Evolutionary conservation across 1,284 basidiomycete genomes (phyloP), one percentile per base, ranked within the genome.

Genomic region (Mycena sp.): DNA sequence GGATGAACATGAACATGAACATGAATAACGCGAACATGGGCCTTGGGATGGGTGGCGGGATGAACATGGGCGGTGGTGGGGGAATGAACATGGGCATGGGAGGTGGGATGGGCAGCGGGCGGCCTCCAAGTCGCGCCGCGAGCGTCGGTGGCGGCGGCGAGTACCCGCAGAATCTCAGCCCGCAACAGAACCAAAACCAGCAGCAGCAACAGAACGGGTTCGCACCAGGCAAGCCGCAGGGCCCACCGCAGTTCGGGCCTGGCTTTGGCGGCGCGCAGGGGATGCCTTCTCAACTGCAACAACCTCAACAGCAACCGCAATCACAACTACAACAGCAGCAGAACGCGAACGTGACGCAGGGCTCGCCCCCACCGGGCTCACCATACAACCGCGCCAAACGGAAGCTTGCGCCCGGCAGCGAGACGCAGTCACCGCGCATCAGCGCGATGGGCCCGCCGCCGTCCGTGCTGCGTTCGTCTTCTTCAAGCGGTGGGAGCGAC

Each of bases 401-500:
- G n/a, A 44, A 48, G 21, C 58, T 61, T 4, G 45, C 63, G 44
- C 49, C 58, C n/a, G n/a, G n/a, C n/a, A n/a, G 23, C 48, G 44
- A 9, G 65, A 64, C 12, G 12, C 58, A 17, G 32, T 41, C 61
- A 19, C 56, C 43, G 40, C 65, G 65, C 21, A 63, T 61, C 19
- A 67, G 61, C 26, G 44, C 62, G 6, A 64, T 64, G 62, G 65
- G 62, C 12, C 65, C 65, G 12, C 65, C 61, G 11, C 37, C 62
- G 19, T 45, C 32, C 7, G 19, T 64, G 25, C 21, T 58, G 41
- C 61, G 61, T 44, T 53, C 62, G 5, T 37, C 58, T 7, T 58
- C 61, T 19, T 52, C 62, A n/a, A n/a, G n/a, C n/a, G n/a, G n/a
- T n/a, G n/a, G n/a, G n/a, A n/a, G n/a, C n/a, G n/a, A n/a, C n/a